Evolutionary conservation across 2,329 filamentous ascomycete species (phyloP), one percentile per base, ranked within the genome.

Genomic region (Tolypocladium tundrense): DNA sequence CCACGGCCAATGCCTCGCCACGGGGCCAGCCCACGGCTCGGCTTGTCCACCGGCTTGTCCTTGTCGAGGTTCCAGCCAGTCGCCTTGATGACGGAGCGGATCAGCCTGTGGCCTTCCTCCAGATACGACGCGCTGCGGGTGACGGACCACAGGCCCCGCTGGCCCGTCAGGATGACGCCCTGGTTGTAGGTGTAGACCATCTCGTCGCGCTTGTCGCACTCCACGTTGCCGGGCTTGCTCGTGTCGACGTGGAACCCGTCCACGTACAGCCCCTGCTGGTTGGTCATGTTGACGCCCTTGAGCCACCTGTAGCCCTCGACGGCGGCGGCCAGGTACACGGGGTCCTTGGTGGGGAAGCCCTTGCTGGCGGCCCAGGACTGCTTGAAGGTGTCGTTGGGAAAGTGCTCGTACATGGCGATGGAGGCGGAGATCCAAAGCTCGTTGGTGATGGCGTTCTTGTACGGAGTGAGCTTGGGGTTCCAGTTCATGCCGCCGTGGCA

Each of bases 111-210:
- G 0, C 90, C 93, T 58, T 96, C 91, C 24, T 81, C 72, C 1
- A 97, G 78, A 68, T 91, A 97, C 1, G 75, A 78, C 2, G 76
- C 70, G n/a, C 85, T 81, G 14, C 88, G 88, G 0, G 90, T 96
- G 16, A 85, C 85, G 61, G 89, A 81, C 84, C 88, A 97, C 0
- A 97, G 79, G 1, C 87, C 88, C 40, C 90, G 83, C 57, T 91
- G 83, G 14, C 91, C 92, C 5, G 89, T 91, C 27, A 97, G 81
- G 1, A 97, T 67, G 4, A 97, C 91, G 27, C 92, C 93, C 72
- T 97, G 93, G 73, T 97, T 97, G 75, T 97, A 97, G 0, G 91
- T 95, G 72, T 92, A 96, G 10, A 96, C 88, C 86, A 91, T 93
- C 64, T 92, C 85, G 70, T 96, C 90, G 54, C 91, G 83, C 54